phyloP scores from a whole-genome alignment of 495 filamentous ascomycete species.

The Xeromyces bisporus region DNA sequence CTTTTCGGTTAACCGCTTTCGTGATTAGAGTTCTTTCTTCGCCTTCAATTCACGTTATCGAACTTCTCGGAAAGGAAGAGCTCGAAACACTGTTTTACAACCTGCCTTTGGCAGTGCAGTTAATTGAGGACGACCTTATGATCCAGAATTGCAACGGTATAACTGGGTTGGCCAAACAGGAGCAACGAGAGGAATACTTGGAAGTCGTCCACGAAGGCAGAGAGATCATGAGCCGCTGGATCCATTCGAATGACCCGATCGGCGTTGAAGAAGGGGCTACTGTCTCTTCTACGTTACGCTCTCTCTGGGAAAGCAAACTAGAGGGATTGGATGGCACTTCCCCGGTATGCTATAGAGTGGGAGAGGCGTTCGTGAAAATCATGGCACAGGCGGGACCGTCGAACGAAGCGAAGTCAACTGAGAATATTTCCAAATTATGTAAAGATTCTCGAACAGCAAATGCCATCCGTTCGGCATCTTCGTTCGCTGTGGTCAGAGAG shows the following conservation, averaged over 20 bases:
- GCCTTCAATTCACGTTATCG: slow-evolving; percentile 7
- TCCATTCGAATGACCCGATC: slow-evolving; percentile 13
- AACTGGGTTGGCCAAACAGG: slow-evolving; percentile 26
- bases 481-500: slow-evolving; percentile 19
- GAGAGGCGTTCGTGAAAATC: slow-evolving; percentile 26
- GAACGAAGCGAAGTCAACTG: slow-evolving; percentile 12
- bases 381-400: slow-evolving; percentile 14
- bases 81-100: slow-evolving; percentile 26
- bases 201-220: slow-evolving; percentile 42
- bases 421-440: slow-evolving; percentile 20
- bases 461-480: slow-evolving; percentile 23
- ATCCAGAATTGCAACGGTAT: slow-evolving; percentile 40
- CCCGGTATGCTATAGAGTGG: slow-evolving; percentile 21
- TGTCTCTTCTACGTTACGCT: slow-evolving; percentile 11
- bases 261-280: slow-evolving; percentile 4
- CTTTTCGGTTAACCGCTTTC: slow-evolving; percentile 59
- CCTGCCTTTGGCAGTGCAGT: slow-evolving; percentile 36
- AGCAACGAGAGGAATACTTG: slow-evolving; percentile 41
- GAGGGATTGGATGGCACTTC: slow-evolving; percentile 15
- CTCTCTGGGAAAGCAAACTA: slow-evolving; percentile 22
- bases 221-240: slow-evolving; percentile 32
- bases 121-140: slow-evolving; percentile 47
- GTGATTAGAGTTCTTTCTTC: slow-evolving; percentile 35
- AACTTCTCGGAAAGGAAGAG: slow-evolving; percentile 14
- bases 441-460: slow-evolving; percentile 22